A percentile compares a stretch with the other conserved stretches of the same genome.
Evolutionary conservation across 106 monocot genomes (phyloP).

Genomic region (Apostasia shenzhenica): DNA sequence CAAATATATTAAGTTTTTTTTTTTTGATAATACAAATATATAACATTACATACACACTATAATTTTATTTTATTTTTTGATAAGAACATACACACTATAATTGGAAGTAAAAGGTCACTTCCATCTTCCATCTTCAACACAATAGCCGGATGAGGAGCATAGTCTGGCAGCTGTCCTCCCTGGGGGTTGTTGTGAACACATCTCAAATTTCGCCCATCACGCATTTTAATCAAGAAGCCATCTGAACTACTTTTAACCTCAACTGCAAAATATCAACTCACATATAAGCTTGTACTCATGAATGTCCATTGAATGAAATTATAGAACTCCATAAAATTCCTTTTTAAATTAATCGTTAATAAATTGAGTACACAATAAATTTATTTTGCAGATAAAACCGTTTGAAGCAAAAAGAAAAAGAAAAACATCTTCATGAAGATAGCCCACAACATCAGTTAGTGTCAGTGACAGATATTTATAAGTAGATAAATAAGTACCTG

Average conservation of each 20-base stretch:
- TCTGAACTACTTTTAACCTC: constrained; percentile 82
- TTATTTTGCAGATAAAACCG: no score
- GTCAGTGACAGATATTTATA: no score
- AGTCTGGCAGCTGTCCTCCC: constrained; percentile 61
- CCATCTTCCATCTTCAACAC: constrained; percentile 98
- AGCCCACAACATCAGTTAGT: no score
- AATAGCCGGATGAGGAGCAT: constrained; percentile 91
- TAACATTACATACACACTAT: constrained; percentile 44
- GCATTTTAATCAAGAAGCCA: constrained; percentile 88
- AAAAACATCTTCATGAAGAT: no score
- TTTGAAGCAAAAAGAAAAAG: no score
- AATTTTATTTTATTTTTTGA: constrained; percentile 16
- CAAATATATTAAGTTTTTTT: constrained; percentile 12
- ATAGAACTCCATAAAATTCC: no score
- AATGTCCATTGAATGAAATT: no score
- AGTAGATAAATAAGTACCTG: no score
- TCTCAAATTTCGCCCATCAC: constrained; percentile 63
- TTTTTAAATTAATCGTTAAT: no score
- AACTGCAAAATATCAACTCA: constrained; percentile 32
- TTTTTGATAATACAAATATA: constrained; percentile 11
- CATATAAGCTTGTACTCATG: no score
- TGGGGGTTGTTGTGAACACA: constrained; percentile 81
- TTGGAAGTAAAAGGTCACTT: constrained; percentile 81
- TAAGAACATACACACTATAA: constrained; percentile 41
- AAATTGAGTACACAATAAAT: no score